A percentile compares a stretch with the other conserved stretches of the same genome.
phyloP scores from a whole-genome alignment of 2,329 filamentous ascomycete species.

The Clonostachys sp. region DNA sequence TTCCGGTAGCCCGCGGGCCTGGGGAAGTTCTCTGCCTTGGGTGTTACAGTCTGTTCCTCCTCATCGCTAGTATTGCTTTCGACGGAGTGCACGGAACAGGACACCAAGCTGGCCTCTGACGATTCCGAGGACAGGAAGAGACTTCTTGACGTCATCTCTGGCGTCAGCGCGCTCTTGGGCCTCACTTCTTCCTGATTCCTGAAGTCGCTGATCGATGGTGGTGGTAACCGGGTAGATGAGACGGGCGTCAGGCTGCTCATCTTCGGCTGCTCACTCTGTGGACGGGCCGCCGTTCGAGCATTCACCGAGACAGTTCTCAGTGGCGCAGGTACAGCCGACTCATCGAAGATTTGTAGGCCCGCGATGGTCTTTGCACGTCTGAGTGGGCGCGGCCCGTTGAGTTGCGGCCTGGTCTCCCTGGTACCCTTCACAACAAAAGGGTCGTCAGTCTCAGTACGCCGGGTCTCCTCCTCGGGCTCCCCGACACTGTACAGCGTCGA shows the following conservation, averaged over 20 bases:
- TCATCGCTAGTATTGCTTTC: background rate
- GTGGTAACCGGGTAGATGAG: background rate
- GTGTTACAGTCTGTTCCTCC: constrained; percentile 3
- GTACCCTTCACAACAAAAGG: constrained; percentile 19
- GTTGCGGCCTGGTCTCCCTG: background rate
- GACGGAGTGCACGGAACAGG: constrained; percentile 14
- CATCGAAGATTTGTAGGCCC: background rate
- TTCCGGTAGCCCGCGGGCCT: background rate
- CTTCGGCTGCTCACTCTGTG: background rate
- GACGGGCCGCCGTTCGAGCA: background rate
- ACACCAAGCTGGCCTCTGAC: constrained; percentile 11
- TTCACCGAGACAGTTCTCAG: constrained; percentile 3
- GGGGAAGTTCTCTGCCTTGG: constrained; percentile 3
- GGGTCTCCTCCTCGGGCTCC: constrained; percentile 31
- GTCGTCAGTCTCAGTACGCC: constrained; percentile 10
- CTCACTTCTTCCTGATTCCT: constrained; percentile 6
- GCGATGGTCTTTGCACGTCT: constrained; percentile 4
- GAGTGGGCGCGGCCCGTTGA: background rate
- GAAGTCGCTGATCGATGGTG: background rate
- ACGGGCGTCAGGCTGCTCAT: background rate
- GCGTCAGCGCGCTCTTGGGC: constrained; percentile 5
- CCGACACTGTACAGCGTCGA: constrained; percentile 54
- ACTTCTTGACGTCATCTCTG: background rate
- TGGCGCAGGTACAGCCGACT: constrained; percentile 3
- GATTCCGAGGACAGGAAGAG: background rate